Evolutionary conservation across 768 basidiomycete genomes (phyloP), one percentile per base, ranked within the genome.

Genomic region (Clitopilus passeckerianus): DNA sequence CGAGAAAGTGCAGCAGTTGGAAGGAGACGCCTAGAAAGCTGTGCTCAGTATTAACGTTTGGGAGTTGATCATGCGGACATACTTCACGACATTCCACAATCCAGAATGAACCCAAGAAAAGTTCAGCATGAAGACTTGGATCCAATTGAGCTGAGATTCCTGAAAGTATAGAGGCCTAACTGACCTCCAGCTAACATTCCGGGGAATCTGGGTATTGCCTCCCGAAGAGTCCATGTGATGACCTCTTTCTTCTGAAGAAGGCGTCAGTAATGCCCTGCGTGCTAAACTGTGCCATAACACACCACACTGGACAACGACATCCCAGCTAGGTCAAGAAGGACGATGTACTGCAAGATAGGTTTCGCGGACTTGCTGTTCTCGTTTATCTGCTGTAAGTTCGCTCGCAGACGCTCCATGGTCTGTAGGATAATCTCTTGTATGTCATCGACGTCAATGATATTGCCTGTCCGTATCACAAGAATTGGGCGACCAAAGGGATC

Each of bases 131-230:
- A 91, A 86, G 6, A 85, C 90, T 88, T 65, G 20, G 50, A 30
- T 43, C 52, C 27, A 30, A 4, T 30, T 30, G 4, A 30, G 27
- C 27, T 3, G 4, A 30, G 27, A n/a, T 7, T 30, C 27, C 7
- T 4, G 27, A 30, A 7, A 30, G 7, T 30, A 30, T 30, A 30
- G 27, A 30, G 7, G 27, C 7, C 7, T 30, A n/a, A 63, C 61
- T 57, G 68, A 86, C 89, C 86, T 69, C 86, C 88, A 34, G 84
- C 88, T 30, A 91, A 73, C 84, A 91, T 83, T 57, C 89, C 90
- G 56, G 90, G 87, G 73, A 84, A 91, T 56, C 81, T 80, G 35
- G 89, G 88, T 44, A 86, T 76, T 30, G 87, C 76, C 63, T 91
- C 87, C 60, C 80, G 80, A 59, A 86, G 66, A 53, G 81, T 79